phyloP scores from a whole-genome alignment of 805 yeast species.

The Candida dendrica region DNA sequence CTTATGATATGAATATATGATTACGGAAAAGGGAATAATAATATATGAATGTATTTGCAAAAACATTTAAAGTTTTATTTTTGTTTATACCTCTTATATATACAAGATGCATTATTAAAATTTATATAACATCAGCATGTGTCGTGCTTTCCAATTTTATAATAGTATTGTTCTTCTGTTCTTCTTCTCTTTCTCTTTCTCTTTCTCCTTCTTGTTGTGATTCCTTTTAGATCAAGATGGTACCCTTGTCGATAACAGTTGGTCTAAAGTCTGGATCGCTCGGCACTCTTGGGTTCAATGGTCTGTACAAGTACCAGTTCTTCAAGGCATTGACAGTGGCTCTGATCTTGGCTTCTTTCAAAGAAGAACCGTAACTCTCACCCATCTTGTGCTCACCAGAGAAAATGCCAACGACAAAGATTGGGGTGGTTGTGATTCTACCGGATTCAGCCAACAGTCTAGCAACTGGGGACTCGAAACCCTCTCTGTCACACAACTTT shows the following conservation, averaged over 20 bases:
- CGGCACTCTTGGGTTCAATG: conserved; percentile 56
- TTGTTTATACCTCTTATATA: not conserved
- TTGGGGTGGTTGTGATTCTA: conserved; percentile 73
- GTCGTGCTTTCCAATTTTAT: too few relatives aligned
- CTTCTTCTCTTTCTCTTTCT: too few relatives aligned
- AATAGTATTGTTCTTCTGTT: too few relatives aligned
- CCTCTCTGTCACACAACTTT: conserved; percentile 68
- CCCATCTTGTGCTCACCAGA: conserved; percentile 78
- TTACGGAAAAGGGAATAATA: too few relatives aligned
- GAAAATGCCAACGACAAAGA: conserved; percentile 87
- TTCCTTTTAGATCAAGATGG: conserved; percentile 22
- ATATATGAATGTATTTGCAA: too few relatives aligned
- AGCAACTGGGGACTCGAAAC: conserved; percentile 66
- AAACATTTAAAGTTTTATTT: not conserved
- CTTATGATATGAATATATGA: not conserved
- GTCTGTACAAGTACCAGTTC: conserved; percentile 88
- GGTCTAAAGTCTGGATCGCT: conserved; percentile 42
- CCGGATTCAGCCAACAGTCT: conserved; percentile 92
- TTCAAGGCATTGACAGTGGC: conserved; percentile 87
- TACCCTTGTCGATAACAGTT: conserved; percentile 35
- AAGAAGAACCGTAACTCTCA: conserved; percentile 88
- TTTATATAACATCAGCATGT: not conserved
- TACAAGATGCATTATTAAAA: conserved; percentile 1
- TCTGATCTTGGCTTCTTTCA: conserved; percentile 86
- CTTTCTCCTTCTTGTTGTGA: too few relatives aligned